Evolutionary conservation across 2,329 filamentous ascomycete species (phyloP).

Genomic region (Helicocarpus griseus): DNA sequence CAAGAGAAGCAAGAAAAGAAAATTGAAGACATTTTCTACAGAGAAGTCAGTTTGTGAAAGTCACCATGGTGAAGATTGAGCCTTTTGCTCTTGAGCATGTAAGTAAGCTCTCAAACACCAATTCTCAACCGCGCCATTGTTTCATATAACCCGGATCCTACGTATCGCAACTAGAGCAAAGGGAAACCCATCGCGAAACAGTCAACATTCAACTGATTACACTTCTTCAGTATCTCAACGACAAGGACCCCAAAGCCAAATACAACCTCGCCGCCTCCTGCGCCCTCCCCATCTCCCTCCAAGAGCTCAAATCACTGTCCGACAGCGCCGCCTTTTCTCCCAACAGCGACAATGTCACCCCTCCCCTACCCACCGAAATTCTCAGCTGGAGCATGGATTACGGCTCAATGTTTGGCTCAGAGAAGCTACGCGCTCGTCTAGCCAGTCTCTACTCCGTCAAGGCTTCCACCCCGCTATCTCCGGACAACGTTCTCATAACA

Average conservation of each 20-base stretch:
- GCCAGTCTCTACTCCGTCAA: slow-evolving; percentile 55
- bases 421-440: slow-evolving; percentile 53
- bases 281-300: slow-evolving; percentile 46
- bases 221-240: slow-evolving; percentile 45
- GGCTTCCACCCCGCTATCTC: slow-evolving; percentile 36
- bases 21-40: slow-evolving; percentile 1
- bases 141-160: neutral
- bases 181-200: neutral
- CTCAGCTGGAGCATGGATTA: slow-evolving; percentile 56
- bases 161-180: neutral
- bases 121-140: too few species aligned
- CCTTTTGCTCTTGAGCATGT: slow-evolving; percentile 56
- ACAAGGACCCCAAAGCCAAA: slow-evolving; percentile 42
- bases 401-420: slow-evolving; percentile 60
- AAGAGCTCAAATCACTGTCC: slow-evolving; percentile 42
- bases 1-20: neutral
- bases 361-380: slow-evolving; percentile 30
- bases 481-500: slow-evolving; percentile 63
- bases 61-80: slow-evolving; percentile 32
- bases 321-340: slow-evolving; percentile 20
- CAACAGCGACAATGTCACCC: slow-evolving; percentile 13
- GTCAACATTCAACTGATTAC: neutral
- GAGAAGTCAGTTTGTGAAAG: neutral
- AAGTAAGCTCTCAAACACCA: too few species aligned
- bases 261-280: slow-evolving; percentile 51